phyloP scores from a whole-genome alignment of 2,329 filamentous ascomycete species.

The Neofusicoccum sp. region DNA sequence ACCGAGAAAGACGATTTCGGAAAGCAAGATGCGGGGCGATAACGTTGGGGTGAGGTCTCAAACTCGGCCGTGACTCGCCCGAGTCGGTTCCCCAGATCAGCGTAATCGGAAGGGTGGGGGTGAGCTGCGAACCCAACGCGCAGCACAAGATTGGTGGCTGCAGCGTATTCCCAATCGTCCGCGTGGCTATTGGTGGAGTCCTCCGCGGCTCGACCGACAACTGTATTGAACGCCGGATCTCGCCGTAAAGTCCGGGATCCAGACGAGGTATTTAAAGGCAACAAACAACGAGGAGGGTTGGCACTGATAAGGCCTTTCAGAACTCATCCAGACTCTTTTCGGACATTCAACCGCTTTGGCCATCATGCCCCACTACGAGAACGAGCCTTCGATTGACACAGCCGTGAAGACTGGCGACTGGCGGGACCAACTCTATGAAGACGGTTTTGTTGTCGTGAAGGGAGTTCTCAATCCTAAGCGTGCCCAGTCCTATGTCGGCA shows the following conservation, averaged over 20 bases:
- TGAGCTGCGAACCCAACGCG: background rate
- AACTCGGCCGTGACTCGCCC: constrained; percentile 16
- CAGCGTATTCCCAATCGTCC: background rate
- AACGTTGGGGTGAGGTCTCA: background rate
- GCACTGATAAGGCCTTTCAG: background rate
- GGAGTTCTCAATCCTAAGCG: constrained; percentile 28
- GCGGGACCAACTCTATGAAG: constrained; percentile 34
- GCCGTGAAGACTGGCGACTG: constrained; percentile 30
- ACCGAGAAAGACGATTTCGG: too few species aligned
- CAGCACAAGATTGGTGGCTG: background rate
- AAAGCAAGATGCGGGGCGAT: background rate
- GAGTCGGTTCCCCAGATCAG: constrained; percentile 11
- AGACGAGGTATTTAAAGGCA: background rate
- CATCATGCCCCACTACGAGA: constrained; percentile 23
- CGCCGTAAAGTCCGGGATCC: background rate
- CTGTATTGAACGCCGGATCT: background rate
- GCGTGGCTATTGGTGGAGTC: background rate
- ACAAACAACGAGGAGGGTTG: background rate
- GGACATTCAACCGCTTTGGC: background rate
- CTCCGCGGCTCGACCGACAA: background rate
- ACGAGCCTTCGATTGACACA: constrained; percentile 24
- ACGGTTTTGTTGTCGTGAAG: constrained; percentile 35
- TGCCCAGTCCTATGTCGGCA: constrained; percentile 32
- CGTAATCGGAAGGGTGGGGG: background rate
- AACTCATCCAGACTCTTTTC: background rate